phyloP scores from a whole-genome alignment of 2,329 filamentous ascomycete species.

The Nemania sp. region DNA sequence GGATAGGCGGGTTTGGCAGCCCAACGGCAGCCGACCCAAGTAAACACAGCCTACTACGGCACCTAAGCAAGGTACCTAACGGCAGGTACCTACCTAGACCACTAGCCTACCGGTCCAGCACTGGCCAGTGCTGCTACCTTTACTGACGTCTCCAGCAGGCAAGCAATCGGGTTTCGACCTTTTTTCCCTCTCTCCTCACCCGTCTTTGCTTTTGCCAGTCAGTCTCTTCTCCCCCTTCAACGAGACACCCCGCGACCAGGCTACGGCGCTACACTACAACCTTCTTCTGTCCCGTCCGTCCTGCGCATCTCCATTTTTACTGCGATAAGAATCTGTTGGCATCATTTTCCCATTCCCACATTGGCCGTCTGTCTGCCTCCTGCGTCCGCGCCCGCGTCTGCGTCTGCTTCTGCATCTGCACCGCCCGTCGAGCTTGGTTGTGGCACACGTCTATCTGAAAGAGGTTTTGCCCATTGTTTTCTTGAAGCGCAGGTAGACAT shows the following conservation, averaged over 20 bases:
- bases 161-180: conserved; percentile 32
- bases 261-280: conserved; percentile 31
- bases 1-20: background rate
- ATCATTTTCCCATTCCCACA: conserved; percentile 13
- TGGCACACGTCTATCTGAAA: conserved; percentile 25
- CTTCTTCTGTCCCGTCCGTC: conserved; percentile 9
- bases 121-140: too few relatives aligned
- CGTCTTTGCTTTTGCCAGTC: conserved; percentile 20
- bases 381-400: background rate
- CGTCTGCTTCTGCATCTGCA: conserved; percentile 16
- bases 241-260: conserved; percentile 36
- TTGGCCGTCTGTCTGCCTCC: conserved; percentile 4
- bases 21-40: background rate
- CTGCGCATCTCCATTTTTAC: conserved; percentile 29
- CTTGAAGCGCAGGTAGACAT: conserved; percentile 22
- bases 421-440: conserved; percentile 21
- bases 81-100: background rate
- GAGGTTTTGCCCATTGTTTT: conserved; percentile 29
- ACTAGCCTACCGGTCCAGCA: background rate
- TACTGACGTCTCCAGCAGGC: conserved; percentile 34
- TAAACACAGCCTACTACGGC: background rate
- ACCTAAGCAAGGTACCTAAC: background rate
- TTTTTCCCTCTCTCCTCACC: conserved; percentile 29
- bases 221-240: conserved; percentile 13
- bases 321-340: conserved; percentile 33